Conservation (phyloP, 768 basidiomycete species). For the Pseudohyphozyma bogoriensis region DNA sequence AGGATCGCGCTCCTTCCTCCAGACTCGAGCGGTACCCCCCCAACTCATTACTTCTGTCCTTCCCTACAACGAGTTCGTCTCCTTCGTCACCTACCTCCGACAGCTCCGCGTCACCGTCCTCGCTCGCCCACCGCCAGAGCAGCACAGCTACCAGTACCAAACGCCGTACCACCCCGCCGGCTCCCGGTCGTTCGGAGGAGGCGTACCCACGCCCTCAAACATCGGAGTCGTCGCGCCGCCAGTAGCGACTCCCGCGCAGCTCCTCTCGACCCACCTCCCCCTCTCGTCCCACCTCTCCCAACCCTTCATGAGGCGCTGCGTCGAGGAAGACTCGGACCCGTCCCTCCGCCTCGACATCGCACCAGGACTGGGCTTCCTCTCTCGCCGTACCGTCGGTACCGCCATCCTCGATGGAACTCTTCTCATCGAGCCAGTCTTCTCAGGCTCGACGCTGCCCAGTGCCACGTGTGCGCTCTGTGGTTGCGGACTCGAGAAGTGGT, state of each 20-base stretch:
- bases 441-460: conserved; percentile 7
- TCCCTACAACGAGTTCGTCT: conserved; percentile 33
- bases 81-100: conserved; percentile 30
- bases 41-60: conserved; percentile 29
- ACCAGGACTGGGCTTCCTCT: conserved; percentile 87
- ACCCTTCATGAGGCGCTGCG: conserved; percentile 33
- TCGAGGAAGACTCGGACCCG: conserved; percentile 57
- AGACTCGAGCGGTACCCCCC: conserved; percentile 12
- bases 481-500: conserved; percentile 23
- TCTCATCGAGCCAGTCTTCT: conserved; percentile 59
- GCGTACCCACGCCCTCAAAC: not conserved
- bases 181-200: not conserved
- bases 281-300: conserved; percentile 30
- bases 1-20: not conserved
- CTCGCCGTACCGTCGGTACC: conserved; percentile 65
- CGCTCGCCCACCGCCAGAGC: conserved; percentile 12
- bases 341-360: conserved; percentile 88
- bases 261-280: conserved; percentile 28
- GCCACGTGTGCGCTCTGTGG: conserved; percentile 33
- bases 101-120: conserved; percentile 24
- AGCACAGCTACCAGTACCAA: not conserved
- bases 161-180: not conserved
- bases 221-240: no score
- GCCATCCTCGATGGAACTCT: conserved; percentile 84
- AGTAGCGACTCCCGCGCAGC: conserved; percentile 19